These are phyloP conservation scores for Monascus ruber DNA, from an alignment of 2,329 filamentous ascomycete genomes.

Conservation along the genomic window DNA sequence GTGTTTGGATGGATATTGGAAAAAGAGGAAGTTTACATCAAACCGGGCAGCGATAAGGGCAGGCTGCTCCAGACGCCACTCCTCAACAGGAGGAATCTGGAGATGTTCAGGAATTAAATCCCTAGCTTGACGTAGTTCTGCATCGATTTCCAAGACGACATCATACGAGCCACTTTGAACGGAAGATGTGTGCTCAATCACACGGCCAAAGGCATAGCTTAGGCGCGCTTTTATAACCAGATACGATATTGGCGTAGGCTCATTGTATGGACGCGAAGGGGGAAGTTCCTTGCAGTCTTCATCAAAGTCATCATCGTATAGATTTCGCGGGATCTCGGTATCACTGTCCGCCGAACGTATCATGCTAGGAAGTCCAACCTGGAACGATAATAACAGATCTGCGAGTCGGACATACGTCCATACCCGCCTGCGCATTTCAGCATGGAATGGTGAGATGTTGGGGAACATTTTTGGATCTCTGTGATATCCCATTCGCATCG, in stretches of 20 bases:
- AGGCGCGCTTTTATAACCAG: slow-evolving; percentile 37
- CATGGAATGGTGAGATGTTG: slow-evolving; percentile 49
- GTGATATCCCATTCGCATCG: slow-evolving; percentile 57
- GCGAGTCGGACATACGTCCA: slow-evolving; percentile 45
- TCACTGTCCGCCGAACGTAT: slow-evolving; percentile 53
- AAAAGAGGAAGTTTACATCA: slow-evolving; percentile 34
- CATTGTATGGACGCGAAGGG: slow-evolving; percentile 42
- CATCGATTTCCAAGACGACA: slow-evolving; percentile 49
- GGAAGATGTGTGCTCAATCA: slow-evolving; percentile 32
- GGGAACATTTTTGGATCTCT: slow-evolving; percentile 50
- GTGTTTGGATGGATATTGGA: slow-evolving; percentile 1
- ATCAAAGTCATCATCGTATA: slow-evolving; percentile 55
- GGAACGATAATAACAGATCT: slow-evolving; percentile 55
- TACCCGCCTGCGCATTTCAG: slow-evolving; percentile 44
- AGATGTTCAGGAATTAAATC: slow-evolving; percentile 69
- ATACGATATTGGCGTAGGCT: slow-evolving; percentile 47
- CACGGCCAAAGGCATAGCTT: slow-evolving; percentile 31
- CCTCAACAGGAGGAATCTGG: slow-evolving; percentile 61
- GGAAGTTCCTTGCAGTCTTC: slow-evolving; percentile 46
- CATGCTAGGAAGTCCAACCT: slow-evolving; percentile 57
- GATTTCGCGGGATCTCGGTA: slow-evolving; percentile 49
- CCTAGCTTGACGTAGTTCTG: slow-evolving; percentile 44
- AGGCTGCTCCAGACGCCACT: slow-evolving; percentile 58
- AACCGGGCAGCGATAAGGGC: slow-evolving; percentile 68
- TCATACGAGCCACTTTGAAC: slow-evolving; percentile 43